Evolutionary conservation across 345 rosid genomes (phyloP).

Genomic region (Zanthoxylum bungeanum): DNA sequence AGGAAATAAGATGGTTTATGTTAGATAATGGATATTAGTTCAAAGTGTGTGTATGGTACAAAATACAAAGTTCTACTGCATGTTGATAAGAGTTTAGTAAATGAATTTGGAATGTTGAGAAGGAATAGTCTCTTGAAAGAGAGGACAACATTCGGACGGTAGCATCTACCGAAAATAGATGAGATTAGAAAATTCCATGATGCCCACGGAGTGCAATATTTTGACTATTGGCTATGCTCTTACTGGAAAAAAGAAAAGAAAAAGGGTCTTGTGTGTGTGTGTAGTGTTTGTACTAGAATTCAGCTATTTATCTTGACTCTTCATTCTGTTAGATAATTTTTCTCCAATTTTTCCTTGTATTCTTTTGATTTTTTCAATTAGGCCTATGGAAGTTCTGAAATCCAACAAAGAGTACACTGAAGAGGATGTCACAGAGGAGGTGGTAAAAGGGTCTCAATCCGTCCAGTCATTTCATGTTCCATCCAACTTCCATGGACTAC

Average conservation of each 20-base stretch:
- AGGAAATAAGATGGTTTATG: not conserved
- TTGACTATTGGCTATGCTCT: not conserved
- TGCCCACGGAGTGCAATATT: not conserved
- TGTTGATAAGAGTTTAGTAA: not conserved
- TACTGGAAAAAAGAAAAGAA: no score
- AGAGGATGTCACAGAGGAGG: slow-evolving; percentile 76
- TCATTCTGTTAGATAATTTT: not conserved
- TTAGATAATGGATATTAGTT: not conserved
- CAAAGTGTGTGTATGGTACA: not conserved
- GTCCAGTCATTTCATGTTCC: slow-evolving; percentile 32
- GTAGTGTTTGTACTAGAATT: not conserved
- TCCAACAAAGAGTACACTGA: slow-evolving; percentile 85
- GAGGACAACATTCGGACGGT: not conserved
- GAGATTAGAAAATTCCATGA: not conserved
- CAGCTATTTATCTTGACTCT: not conserved
- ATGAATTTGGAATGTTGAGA: not conserved
- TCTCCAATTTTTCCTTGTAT: not conserved
- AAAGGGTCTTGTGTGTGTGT: not conserved
- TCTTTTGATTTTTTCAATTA: slow-evolving; percentile 18
- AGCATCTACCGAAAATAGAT: not conserved
- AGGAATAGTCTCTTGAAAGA: not conserved
- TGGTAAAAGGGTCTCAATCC: slow-evolving; percentile 33
- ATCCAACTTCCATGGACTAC: slow-evolving; percentile 71
- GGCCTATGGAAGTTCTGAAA: slow-evolving; percentile 68
- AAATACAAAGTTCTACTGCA: no score